A percentile compares a stretch with the other conserved stretches of the same genome.
Conservation (phyloP, 352 stramenopile genomes). For the Pythium rishiriense region DNA sequence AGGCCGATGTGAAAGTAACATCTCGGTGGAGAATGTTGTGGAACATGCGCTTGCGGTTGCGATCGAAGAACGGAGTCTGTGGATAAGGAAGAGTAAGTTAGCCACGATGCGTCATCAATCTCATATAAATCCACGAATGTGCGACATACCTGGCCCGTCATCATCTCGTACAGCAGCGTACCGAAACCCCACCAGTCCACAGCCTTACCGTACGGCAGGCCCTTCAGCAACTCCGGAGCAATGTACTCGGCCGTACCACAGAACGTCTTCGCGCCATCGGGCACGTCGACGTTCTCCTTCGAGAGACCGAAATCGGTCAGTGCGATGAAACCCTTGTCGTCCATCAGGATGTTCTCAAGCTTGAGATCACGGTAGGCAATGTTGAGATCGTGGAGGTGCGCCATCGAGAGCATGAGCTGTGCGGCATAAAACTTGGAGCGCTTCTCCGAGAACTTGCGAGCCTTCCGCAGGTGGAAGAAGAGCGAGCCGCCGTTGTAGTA, state of each 20-base stretch:
- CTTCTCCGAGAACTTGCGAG: slow-evolving; percentile 88
- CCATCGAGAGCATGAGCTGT: slow-evolving; percentile 91
- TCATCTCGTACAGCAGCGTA: slow-evolving; percentile 95
- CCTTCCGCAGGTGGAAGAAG: slow-evolving; percentile 92
- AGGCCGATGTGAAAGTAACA: slow-evolving; percentile 83
- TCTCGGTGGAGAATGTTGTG: slow-evolving; percentile 91
- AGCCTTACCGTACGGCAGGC: slow-evolving; percentile 85
- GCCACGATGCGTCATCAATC: background rate
- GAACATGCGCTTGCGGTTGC: slow-evolving; percentile 95
- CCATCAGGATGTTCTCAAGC: slow-evolving; percentile 95
- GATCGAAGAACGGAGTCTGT: slow-evolving; percentile 94
- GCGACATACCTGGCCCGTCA: slow-evolving; percentile 67
- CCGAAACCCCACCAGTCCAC: slow-evolving; percentile 96
- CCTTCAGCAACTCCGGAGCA: slow-evolving; percentile 89
- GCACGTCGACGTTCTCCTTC: slow-evolving; percentile 90
- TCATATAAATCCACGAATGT: background rate
- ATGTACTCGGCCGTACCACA: slow-evolving; percentile 94
- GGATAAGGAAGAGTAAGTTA: background rate
- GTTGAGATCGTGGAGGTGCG: slow-evolving; percentile 92
- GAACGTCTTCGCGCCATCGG: slow-evolving; percentile 90
- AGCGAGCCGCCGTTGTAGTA: slow-evolving; percentile 93
- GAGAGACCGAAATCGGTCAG: slow-evolving; percentile 93
- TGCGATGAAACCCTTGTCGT: slow-evolving; percentile 92
- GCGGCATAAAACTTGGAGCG: slow-evolving; percentile 89
- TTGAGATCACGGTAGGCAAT: slow-evolving; percentile 95